These are phyloP conservation scores for Globisporangium viniferum DNA, from an alignment of 352 stramenopile genomes.

Conservation along the genomic window DNA sequence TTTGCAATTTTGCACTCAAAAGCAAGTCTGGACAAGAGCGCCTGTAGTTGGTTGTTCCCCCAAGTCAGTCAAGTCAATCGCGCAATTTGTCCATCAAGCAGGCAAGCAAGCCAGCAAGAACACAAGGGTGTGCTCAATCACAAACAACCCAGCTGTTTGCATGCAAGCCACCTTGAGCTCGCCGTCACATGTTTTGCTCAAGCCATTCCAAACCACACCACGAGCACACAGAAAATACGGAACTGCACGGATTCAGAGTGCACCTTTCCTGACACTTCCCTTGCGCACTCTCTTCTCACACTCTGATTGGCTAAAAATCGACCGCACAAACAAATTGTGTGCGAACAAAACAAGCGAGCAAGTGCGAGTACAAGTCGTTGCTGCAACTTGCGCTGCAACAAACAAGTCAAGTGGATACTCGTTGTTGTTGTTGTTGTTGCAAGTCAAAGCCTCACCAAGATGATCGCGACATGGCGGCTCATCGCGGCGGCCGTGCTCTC, in stretches of 20 bases:
- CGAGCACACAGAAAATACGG: neutral
- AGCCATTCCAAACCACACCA: neutral
- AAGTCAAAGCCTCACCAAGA: conserved; percentile 2
- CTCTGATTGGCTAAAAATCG: conserved; percentile 5
- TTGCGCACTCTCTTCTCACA: neutral
- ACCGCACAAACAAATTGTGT: neutral
- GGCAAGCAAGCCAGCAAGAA: neutral
- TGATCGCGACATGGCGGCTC: conserved; percentile 56
- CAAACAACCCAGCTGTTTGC: neutral
- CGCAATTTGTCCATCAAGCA: neutral
- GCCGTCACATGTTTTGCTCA: neutral
- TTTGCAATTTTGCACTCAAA: neutral
- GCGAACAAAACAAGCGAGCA: neutral
- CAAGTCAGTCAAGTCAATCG: neutral
- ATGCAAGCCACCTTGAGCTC: neutral
- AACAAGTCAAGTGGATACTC: neutral
- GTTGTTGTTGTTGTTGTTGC: neutral
- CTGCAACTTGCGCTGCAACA: neutral
- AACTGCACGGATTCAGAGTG: neutral
- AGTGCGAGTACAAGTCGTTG: neutral
- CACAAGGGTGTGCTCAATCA: neutral
- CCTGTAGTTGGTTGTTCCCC: neutral
- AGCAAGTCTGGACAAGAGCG: neutral
- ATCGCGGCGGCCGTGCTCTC: conserved; percentile 40
- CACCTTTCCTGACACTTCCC: neutral